Evolutionary conservation across 2,329 filamentous ascomycete genomes (phyloP).

Genomic region (Colletotrichum endophyticum): DNA sequence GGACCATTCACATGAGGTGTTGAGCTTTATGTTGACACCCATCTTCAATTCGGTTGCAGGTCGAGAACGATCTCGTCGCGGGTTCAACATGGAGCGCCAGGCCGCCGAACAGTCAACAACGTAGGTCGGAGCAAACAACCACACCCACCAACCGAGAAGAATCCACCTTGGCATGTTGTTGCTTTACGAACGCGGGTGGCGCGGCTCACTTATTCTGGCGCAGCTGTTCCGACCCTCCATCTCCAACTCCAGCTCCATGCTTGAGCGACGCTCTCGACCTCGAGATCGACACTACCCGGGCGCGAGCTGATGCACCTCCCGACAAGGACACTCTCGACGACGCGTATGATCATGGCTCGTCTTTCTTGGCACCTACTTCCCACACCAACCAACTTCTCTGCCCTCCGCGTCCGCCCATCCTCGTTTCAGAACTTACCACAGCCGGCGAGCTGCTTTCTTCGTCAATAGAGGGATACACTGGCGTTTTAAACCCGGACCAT

Average conservation of each 20-base stretch:
- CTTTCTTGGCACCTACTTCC: not conserved
- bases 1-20: conserved; percentile 12
- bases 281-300: not conserved
- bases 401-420: not conserved
- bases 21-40: not conserved
- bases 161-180: not conserved
- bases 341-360: not conserved
- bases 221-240: conserved; percentile 16
- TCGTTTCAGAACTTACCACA: not conserved
- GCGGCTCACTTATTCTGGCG: conserved; percentile 1
- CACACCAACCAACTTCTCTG: not conserved
- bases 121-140: not conserved
- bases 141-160: not conserved
- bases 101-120: not conserved
- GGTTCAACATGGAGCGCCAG: not conserved
- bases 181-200: conserved; percentile 10
- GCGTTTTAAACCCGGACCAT: not conserved
- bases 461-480: conserved; percentile 2
- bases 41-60: not conserved
- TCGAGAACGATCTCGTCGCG: not conserved
- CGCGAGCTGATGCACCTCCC: not conserved
- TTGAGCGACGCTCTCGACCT: not conserved
- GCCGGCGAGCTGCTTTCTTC: not conserved
- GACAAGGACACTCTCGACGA: not conserved
- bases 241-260: not conserved